Percentiles rank a stretch among this genome's conserved stretches.
These are phyloP conservation scores for Xylariomycetidae sp. DNA, from an alignment of 2,329 filamentous ascomycete genomes.

Conservation along the genomic window DNA sequence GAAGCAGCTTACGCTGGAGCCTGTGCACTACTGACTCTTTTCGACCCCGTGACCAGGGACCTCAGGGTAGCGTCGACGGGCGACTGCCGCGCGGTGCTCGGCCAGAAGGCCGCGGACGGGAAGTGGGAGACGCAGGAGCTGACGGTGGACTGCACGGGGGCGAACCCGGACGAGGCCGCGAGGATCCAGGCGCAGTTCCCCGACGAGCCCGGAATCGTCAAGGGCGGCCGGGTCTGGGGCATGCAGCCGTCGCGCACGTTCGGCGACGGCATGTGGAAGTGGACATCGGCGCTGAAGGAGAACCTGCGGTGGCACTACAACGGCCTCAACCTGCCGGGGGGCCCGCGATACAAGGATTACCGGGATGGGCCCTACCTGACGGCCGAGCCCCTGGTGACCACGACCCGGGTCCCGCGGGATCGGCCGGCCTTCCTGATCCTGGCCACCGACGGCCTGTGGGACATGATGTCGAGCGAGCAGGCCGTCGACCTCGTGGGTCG, in stretches of 20 bases:
- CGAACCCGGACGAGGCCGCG: constrained; percentile 53
- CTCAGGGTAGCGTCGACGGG: constrained; percentile 63
- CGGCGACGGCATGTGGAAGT: constrained; percentile 67
- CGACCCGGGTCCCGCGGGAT: constrained; percentile 42
- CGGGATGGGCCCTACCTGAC: constrained; percentile 63
- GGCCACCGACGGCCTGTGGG: constrained; percentile 64
- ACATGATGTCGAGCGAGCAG: constrained; percentile 51
- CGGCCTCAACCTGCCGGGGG: constrained; percentile 33
- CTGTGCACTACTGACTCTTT: constrained; percentile 46
- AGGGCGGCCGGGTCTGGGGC: constrained; percentile 57
- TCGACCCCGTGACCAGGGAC: constrained; percentile 47
- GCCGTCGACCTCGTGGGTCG: constrained; percentile 52
- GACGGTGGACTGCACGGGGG: constrained; percentile 62
- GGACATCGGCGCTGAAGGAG: constrained; percentile 45
- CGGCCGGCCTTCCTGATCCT: constrained; percentile 58
- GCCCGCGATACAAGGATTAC: constrained; percentile 36
- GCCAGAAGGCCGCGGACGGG: constrained; percentile 37
- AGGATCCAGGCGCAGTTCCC: constrained; percentile 57
- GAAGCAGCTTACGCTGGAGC: constrained; percentile 26
- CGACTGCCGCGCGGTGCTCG: constrained; percentile 63
- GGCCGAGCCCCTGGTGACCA: constrained; percentile 60
- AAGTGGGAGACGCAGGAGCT: constrained; percentile 50
- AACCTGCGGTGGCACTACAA: constrained; percentile 42
- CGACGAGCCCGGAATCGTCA: constrained; percentile 53
- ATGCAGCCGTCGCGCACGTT: constrained; percentile 61